Base-by-base conservation (phyloP, 1,139 yeast genomes). In the Hemisphaericaspora lyxosophila region DNA sequence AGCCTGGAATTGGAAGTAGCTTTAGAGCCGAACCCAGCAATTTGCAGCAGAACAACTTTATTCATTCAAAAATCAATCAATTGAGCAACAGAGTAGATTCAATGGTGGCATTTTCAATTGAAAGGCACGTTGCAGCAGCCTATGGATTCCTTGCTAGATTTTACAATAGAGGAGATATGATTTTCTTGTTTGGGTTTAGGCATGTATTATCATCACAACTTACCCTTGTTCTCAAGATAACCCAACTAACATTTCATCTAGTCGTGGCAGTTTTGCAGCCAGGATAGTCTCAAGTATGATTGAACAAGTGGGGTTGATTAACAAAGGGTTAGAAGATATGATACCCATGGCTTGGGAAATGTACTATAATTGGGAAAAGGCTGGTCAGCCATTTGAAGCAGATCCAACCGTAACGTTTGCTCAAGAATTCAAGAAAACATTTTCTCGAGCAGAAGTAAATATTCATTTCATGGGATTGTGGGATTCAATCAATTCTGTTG, bases 401-500 rank as follows among this genome's bases (percentile, higher is more conserved):
- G 65, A 64, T 38, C 62, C 64, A 34, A 57, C 69, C 2, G 58
- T 65, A 0, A 63, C 74, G 1, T 55, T 75, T 35, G 73, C 76
- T 5, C 68, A 62, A 28, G 81, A 77, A 43, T 80, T 78, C 53
- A 72, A 65, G 45, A 62, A 60, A 35, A 74, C 80, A 0, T 79
- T 80, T 48, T 70, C 79, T 26, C 59, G 78, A 30, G 54, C 58
- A 2, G 51, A 60, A 1, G 73, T 78, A 2, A 51, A 51, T 7
- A 66, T 82, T 33, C 71, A 73, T 45, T 78, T 80, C 43, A 73
- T 81, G 71, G 87, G 86, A 0, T 55, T 81, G 22, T 81, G 82
- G 71, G 88, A 82, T 57, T 75, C 85, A 0, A 78, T 81, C 14
- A 79, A 79, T 49, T 79, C 85, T 0, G 80, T 80, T 14, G 87